A percentile compares a stretch with the other conserved stretches of the same genome.
Evolutionary conservation across 768 basidiomycete genomes (phyloP).

Genomic region (Mycena sanguinolenta): DNA sequence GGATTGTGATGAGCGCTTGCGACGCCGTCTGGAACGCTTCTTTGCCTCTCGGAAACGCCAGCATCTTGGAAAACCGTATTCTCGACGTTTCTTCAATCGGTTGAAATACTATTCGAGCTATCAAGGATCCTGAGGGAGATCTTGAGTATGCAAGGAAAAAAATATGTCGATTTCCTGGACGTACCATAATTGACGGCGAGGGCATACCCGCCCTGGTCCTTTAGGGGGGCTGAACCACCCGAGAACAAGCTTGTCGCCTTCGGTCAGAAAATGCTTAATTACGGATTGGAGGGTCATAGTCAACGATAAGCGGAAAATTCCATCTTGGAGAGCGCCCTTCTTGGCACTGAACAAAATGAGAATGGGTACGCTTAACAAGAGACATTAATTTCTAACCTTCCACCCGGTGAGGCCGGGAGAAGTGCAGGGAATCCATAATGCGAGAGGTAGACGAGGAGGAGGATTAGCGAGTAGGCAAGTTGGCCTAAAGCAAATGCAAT

Average conservation of each 20-base stretch:
- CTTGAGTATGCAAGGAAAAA: neutral
- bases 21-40: conserved; percentile 58
- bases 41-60: conserved; percentile 41
- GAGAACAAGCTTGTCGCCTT: conserved; percentile 93
- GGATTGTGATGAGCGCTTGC: conserved; percentile 66
- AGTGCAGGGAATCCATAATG: conserved; percentile 53
- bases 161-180: conserved; percentile 34
- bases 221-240: conserved; percentile 85
- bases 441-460: conserved; percentile 69
- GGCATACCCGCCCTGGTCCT: conserved; percentile 95
- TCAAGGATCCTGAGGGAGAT: conserved; percentile 84
- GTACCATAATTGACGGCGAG: conserved; percentile 95
- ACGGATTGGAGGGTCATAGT: conserved; percentile 92
- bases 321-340: conserved; percentile 53
- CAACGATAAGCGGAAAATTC: conserved; percentile 72
- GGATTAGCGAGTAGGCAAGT: conserved; percentile 72
- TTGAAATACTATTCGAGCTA: conserved; percentile 94
- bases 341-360: conserved; percentile 14
- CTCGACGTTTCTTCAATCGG: conserved; percentile 95
- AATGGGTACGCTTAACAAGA: neutral
- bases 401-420: conserved; percentile 46
- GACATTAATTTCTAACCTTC: conserved; percentile 32
- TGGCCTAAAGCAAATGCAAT: conserved; percentile 92
- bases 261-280: conserved; percentile 95
- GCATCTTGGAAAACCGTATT: conserved; percentile 85